phyloP scores from a whole-genome alignment of 2,329 filamentous ascomycete genomes.

The Diaporthe humulicola region DNA sequence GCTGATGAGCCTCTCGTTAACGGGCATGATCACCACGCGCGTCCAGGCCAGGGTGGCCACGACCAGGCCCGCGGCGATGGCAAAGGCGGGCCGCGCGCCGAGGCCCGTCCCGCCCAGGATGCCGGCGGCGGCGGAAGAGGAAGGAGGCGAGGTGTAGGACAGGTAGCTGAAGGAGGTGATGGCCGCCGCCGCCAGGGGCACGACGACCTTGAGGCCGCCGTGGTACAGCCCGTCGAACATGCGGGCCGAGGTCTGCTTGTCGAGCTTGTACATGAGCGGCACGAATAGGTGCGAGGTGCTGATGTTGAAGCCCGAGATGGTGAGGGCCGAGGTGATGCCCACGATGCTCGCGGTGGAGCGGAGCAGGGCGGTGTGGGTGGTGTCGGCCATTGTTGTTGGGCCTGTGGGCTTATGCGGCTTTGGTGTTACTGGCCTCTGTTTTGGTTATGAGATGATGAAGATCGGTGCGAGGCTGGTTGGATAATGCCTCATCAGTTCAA shows the following conservation, averaged over 20 bases:
- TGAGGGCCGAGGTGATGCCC: constrained; percentile 26
- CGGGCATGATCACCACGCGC: constrained; percentile 29
- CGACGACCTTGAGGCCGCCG: constrained; percentile 33
- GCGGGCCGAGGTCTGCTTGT: constrained; percentile 1
- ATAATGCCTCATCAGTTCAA: not conserved
- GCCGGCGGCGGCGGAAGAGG: not conserved
- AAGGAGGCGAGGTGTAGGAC: not conserved
- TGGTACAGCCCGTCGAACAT: constrained; percentile 33
- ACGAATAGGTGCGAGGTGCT: constrained; percentile 33
- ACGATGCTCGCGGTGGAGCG: constrained; percentile 25
- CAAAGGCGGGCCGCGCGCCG: not conserved
- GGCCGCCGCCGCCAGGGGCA: constrained; percentile 29
- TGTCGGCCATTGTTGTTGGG: constrained; percentile 21
- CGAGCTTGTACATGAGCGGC: constrained; percentile 27
- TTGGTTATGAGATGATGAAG: not conserved
- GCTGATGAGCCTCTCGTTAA: constrained; percentile 29
- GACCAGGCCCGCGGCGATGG: constrained; percentile 12
- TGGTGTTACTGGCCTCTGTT: not conserved
- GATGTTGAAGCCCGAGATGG: constrained; percentile 33
- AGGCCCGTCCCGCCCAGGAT: not conserved
- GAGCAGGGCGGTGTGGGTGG: not conserved
- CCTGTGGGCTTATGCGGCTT: not conserved
- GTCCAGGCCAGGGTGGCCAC: constrained; percentile 34
- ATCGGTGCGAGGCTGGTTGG: not conserved
- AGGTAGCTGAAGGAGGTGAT: constrained; percentile 20